Conservation (phyloP, 495 filamentous ascomycete species). For the Hamigera avellanea region DNA sequence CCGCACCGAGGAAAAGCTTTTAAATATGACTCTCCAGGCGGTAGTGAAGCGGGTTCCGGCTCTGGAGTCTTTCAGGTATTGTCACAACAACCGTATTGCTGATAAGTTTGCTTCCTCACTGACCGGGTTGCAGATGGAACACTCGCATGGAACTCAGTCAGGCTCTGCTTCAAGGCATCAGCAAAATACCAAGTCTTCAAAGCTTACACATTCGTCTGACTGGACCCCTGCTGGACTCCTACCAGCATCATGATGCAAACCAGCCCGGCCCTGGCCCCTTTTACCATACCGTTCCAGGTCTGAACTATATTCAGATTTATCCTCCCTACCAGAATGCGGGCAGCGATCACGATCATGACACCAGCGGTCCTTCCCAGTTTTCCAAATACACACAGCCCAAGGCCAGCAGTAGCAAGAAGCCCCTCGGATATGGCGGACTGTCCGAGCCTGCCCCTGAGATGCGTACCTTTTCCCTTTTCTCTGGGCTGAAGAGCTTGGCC, state of each 20-base stretch:
- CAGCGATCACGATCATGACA: neutral
- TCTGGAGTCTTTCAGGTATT: slow-evolving; percentile 44
- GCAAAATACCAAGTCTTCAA: slow-evolving; percentile 28
- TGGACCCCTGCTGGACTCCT: slow-evolving; percentile 26
- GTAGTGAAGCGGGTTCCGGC: slow-evolving; percentile 38
- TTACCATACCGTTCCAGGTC: too few species aligned
- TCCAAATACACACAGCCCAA: too few species aligned
- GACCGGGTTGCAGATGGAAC: slow-evolving; percentile 38
- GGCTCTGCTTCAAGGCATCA: slow-evolving; percentile 43
- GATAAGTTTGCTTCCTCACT: slow-evolving; percentile 5
- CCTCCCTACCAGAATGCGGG: too few species aligned
- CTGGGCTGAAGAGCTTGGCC: slow-evolving; percentile 36
- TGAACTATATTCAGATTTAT: too few species aligned
- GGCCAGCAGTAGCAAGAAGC: neutral
- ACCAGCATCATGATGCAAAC: too few species aligned
- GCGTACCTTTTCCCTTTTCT: slow-evolving; percentile 21
- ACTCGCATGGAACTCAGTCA: slow-evolving; percentile 48
- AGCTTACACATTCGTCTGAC: slow-evolving; percentile 22
- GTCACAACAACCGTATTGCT: slow-evolving; percentile 8
- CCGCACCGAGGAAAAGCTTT: slow-evolving; percentile 47
- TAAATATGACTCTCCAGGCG: slow-evolving; percentile 49
- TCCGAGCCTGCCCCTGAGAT: too few species aligned
- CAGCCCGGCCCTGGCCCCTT: too few species aligned
- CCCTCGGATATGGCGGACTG: too few species aligned
- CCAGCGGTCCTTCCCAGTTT: slow-evolving; percentile 1